These are phyloP conservation scores for Ceratobasidium sp. DNA, from an alignment of 1,284 basidiomycete species.

Conservation along the genomic window DNA sequence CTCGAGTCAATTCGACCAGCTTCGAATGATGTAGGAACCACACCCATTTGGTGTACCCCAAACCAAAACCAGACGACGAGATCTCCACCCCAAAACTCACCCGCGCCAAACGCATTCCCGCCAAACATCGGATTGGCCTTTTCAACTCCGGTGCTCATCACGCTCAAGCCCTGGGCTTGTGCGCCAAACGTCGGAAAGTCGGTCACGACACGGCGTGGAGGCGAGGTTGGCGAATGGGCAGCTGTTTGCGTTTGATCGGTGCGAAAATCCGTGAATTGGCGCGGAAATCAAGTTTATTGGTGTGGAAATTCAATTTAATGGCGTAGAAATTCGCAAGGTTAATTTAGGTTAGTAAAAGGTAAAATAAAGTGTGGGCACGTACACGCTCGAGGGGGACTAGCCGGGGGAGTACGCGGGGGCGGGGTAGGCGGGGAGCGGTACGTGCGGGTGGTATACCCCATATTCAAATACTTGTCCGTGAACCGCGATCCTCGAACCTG, in stretches of 20 bases:
- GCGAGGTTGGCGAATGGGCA: slow-evolving; percentile 56
- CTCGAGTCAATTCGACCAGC: no score
- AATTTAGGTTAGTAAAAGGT: slow-evolving; percentile 46
- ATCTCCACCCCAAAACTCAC: slow-evolving; percentile 23
- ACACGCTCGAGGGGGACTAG: slow-evolving; percentile 55
- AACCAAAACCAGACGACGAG: neutral
- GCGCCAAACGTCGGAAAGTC: slow-evolving; percentile 93
- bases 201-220: slow-evolving; percentile 82
- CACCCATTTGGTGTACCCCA: no score
- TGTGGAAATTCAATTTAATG: neutral
- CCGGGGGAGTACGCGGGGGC: slow-evolving; percentile 60
- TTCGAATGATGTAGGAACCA: no score
- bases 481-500: slow-evolving; percentile 91
- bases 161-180: slow-evolving; percentile 65
- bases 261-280: neutral
- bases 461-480: slow-evolving; percentile 90
- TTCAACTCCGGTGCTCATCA: slow-evolving; percentile 77
- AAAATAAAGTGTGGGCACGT: slow-evolving; percentile 49
- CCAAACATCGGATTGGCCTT: slow-evolving; percentile 45
- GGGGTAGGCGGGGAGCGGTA: slow-evolving; percentile 52
- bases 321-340: slow-evolving; percentile 40
- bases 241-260: slow-evolving; percentile 42
- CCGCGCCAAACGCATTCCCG: slow-evolving; percentile 39
- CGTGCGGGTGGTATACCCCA: slow-evolving; percentile 65
- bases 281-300: neutral